Percentiles rank a stretch among this genome's conserved stretches.
phyloP scores from a whole-genome alignment of 2,329 filamentous ascomycete species.

The Tolypocladium album region DNA sequence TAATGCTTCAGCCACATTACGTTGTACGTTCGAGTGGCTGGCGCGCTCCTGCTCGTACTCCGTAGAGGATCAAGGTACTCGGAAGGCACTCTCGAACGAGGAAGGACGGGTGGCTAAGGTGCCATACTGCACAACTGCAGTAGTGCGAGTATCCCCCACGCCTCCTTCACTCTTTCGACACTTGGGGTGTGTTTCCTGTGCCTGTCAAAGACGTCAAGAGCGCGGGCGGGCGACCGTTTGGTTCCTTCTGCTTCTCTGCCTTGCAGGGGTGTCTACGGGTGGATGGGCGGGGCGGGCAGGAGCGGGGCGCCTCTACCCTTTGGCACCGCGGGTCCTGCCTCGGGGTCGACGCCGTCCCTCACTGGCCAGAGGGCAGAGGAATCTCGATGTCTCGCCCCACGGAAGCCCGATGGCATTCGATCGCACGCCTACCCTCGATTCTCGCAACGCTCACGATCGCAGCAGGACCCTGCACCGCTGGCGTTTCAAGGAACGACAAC shows the following conservation, averaged over 20 bases:
- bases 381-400: background rate
- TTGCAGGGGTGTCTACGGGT: background rate
- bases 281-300: background rate
- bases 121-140: no score
- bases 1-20: no score
- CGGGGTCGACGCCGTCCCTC: background rate
- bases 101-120: no score
- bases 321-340: background rate
- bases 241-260: background rate
- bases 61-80: no score
- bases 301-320: background rate
- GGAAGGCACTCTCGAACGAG: no score
- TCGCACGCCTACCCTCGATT: background rate
- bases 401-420: background rate
- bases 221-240: background rate
- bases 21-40: no score
- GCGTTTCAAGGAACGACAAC: background rate
- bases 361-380: background rate
- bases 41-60: no score
- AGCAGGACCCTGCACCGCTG: background rate
- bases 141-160: no score
- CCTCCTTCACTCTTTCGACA: no score
- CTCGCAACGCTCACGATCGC: background rate
- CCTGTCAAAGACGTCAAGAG: no score
- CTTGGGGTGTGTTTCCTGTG: background rate